Base-by-base conservation (phyloP, 192 early-diverging fungal genomes). In the Thamnidium elegans region DNA sequence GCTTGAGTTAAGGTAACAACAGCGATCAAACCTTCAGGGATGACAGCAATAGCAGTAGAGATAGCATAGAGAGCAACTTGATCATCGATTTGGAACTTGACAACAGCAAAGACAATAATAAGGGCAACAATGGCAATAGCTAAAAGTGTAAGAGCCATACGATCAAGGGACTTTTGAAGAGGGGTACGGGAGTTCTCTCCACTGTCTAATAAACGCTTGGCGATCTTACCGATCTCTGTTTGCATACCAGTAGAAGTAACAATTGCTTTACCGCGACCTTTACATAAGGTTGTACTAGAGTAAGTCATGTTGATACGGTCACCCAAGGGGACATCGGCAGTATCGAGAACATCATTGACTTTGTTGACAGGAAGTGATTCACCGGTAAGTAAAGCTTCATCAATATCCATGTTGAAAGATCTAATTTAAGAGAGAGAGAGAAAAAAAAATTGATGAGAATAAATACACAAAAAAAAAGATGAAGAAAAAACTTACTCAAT, bases 1-100 rank as follows among this genome's bases (percentile, higher is more conserved):
- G 93, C 92, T 87, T 95, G 94, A 47, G 94, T 94, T 60, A 98
- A 79, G 1, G 96, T 96, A 19, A 94, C 93, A 15, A 98, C 94
- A 17, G 94, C 94, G 46, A 98, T 85, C 10, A 96, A 81, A 69
- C 94, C 96, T 77, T 95, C 94, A 39, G 96, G 96, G 72, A 98
- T 95, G n/a, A 95, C 89, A n/a, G 92, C 89, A 67, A 98, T 94
- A 19, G 89, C 91, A 55, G 96, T 79, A 42, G 88, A 87, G 45
- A 97, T 87, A 44, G 90, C 95, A 69, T 90, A 90, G 19, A 90
- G 75, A 2, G 82, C 80, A 30, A 83, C 76, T 20, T 88, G 83
- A 48, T 76, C 79, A 23, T 68, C 70, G 59, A 87, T 68, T 21
- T 82, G 70, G 73, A 88, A 90, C 50, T 81, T 83, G 74, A 82